Percentiles rank a stretch among this genome's conserved stretches.
phyloP scores from a whole-genome alignment of 371 early-diverging fungal species.

The Blastocladiella emersonii region DNA sequence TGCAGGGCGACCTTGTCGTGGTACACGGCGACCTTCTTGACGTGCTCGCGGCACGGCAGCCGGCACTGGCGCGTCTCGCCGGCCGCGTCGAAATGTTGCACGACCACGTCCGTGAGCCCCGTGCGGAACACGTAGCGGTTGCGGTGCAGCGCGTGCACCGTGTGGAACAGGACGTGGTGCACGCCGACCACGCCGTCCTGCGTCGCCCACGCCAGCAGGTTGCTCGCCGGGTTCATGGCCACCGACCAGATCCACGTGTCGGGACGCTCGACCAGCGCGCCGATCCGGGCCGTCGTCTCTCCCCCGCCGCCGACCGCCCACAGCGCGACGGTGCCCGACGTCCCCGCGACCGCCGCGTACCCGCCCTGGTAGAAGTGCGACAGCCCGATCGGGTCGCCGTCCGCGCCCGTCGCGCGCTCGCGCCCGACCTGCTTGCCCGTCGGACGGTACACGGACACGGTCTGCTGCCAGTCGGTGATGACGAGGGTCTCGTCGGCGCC shows the following conservation, averaged over 20 bases:
- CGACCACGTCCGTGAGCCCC: conserved; percentile 39
- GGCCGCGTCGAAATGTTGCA: conserved; percentile 27
- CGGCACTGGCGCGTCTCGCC: conserved; percentile 18
- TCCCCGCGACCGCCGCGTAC: conserved; percentile 29
- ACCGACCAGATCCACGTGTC: conserved; percentile 35
- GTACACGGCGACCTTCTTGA: conserved; percentile 36
- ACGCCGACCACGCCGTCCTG: conserved; percentile 30
- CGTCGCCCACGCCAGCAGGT: conserved; percentile 23
- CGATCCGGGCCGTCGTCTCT: conserved; percentile 15
- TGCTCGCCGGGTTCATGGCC: conserved; percentile 23
- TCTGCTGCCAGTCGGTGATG: conserved; percentile 34
- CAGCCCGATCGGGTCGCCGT: conserved; percentile 26
- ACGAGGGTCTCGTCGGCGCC: conserved; percentile 26
- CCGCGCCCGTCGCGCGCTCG: conserved; percentile 19
- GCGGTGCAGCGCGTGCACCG: conserved; percentile 34
- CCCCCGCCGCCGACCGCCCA: conserved; percentile 28
- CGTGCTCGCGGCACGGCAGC: conserved; percentile 37
- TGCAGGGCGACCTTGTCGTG: conserved; percentile 33
- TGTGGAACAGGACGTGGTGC: conserved; percentile 27
- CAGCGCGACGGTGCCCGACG: conserved; percentile 28
- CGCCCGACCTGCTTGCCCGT: conserved; percentile 32
- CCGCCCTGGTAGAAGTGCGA: conserved; percentile 25
- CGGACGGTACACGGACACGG: conserved; percentile 27
- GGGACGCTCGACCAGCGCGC: conserved; percentile 19
- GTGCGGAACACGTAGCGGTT: conserved; percentile 35